Conservation (phyloP, 305 asterid genomes). For the Fraxinus paxiana region DNA sequence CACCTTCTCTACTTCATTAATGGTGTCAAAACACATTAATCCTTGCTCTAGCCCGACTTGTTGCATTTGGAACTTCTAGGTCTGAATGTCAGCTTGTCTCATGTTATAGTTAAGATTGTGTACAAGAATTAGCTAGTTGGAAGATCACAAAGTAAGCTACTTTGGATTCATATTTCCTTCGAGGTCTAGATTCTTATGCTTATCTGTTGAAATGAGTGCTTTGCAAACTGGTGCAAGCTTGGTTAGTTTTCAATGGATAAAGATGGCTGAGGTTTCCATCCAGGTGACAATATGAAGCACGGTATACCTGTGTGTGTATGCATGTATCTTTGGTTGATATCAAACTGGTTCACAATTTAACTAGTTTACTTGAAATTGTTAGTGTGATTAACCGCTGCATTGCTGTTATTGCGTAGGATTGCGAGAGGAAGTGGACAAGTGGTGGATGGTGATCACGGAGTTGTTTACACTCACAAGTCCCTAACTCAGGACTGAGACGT, state of each 20-base stretch:
- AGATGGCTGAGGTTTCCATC: not conserved
- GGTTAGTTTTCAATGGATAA: not conserved
- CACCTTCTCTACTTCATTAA: not conserved
- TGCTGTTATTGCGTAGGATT: slow-evolving; percentile 29
- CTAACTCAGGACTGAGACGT: slow-evolving; percentile 2
- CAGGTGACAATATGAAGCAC: not conserved
- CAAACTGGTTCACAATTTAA: not conserved
- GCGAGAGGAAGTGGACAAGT: slow-evolving; percentile 41
- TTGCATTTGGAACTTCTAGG: not conserved
- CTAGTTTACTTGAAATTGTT: not conserved
- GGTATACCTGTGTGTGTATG: not conserved
- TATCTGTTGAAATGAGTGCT: not conserved
- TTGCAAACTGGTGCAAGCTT: not conserved
- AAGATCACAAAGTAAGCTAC: not conserved
- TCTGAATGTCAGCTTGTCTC: not conserved
- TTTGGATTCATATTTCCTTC: not conserved
- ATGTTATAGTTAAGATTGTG: not conserved
- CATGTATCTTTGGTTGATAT: not conserved
- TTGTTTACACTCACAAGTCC: slow-evolving; percentile 35
- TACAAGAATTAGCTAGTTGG: not conserved
- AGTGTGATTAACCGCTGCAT: not conserved
- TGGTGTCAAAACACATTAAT: not conserved
- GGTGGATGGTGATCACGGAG: slow-evolving; percentile 39
- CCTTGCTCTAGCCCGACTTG: not conserved
- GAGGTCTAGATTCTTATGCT: not conserved